Evolutionary conservation across 345 rosid species (phyloP).

Genomic region (Salix arbutifolia): DNA sequence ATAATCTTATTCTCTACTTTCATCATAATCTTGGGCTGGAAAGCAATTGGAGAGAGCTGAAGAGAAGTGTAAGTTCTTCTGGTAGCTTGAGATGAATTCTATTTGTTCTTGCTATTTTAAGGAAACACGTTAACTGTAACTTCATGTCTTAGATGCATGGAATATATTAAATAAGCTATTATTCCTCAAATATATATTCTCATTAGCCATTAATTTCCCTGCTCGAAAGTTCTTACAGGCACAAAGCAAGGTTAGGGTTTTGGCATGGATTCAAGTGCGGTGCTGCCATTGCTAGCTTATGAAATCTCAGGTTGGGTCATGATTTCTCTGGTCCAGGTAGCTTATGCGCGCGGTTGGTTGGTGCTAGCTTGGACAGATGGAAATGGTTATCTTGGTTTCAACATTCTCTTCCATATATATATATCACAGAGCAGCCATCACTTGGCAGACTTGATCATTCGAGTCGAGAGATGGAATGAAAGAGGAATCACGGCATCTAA

Average conservation of each 20-base stretch:
- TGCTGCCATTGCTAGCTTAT: conserved; percentile 66
- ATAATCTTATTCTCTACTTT: no score
- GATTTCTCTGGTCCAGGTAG: conserved; percentile 38
- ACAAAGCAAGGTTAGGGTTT: conserved; percentile 87
- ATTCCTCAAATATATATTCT: conserved; percentile 92
- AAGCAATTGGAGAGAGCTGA: not conserved
- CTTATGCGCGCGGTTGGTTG: conserved; percentile 58
- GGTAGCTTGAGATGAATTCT: not conserved
- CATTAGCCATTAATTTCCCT: conserved; percentile 74
- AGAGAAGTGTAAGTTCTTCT: not conserved
- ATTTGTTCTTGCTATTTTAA: not conserved
- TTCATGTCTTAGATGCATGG: not conserved
- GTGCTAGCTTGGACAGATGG: conserved; percentile 89
- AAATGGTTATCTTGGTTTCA: conserved; percentile 57
- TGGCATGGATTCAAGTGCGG: conserved; percentile 50
- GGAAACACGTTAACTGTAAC: not conserved
- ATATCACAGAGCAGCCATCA: no score
- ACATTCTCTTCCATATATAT: no score
- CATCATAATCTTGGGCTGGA: not conserved
- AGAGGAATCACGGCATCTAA: no score
- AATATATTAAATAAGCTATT: no score
- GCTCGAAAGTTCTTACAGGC: conserved; percentile 82
- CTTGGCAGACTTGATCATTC: no score
- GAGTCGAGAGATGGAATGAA: no score
- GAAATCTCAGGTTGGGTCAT: conserved; percentile 65